Evolutionary conservation across 192 early-diverging fungal genomes (phyloP).

Genomic region (Backusella liffmaniae): DNA sequence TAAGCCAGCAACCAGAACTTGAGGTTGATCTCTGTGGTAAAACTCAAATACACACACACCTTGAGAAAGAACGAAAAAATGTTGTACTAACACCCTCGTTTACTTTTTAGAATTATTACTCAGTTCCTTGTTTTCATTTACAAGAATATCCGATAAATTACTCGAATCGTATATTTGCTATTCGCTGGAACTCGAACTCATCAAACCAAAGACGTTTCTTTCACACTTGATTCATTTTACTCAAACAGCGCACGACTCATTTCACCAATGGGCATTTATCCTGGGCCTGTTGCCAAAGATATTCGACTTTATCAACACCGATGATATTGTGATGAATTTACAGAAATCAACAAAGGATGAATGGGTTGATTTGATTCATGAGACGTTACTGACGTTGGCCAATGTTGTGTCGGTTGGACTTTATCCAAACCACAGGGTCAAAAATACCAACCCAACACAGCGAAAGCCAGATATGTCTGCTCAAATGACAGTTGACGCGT

Average conservation of each 20-base stretch:
- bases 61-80: neutral
- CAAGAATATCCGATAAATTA: constrained; percentile 12
- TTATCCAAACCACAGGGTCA: neutral
- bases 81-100: neutral
- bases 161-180: constrained; percentile 30
- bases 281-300: constrained; percentile 13
- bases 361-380: constrained; percentile 1
- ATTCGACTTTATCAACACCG: neutral
- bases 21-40: constrained; percentile 26
- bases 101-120: constrained; percentile 16
- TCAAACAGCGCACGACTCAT: constrained; percentile 7
- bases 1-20: constrained; percentile 8
- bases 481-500: neutral
- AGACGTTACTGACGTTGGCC: constrained; percentile 2
- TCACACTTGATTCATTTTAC: neutral
- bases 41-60: neutral
- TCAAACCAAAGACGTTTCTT: constrained; percentile 16
- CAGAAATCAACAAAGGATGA: constrained; percentile 3
- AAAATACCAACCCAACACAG: neutral
- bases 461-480: neutral
- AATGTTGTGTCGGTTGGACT: constrained; percentile 15
- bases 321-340: neutral
- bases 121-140: constrained; percentile 25
- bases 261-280: constrained; percentile 29
- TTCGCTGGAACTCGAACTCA: constrained; percentile 10